These are phyloP conservation scores for Talaromyces amestolkiae DNA, from an alignment of 2,329 filamentous ascomycete species.

Conservation along the genomic window DNA sequence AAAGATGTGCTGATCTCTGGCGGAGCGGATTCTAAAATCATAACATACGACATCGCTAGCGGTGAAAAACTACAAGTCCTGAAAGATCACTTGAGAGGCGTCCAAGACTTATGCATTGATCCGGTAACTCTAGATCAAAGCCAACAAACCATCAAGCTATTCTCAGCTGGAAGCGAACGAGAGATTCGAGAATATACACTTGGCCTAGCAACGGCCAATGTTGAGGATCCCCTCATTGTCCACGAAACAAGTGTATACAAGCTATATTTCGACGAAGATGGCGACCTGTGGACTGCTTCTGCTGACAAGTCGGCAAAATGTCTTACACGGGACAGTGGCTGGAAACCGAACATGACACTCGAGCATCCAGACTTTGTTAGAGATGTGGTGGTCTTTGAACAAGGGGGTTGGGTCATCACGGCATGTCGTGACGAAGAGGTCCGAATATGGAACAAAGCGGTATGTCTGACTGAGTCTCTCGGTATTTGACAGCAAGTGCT, in stretches of 20 bases:
- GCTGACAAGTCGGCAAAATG: constrained; percentile 87
- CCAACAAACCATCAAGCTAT: constrained; percentile 53
- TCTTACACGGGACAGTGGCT: constrained; percentile 65
- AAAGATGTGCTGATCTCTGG: constrained; percentile 68
- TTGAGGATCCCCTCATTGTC: constrained; percentile 66
- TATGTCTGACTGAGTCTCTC: constrained; percentile 27
- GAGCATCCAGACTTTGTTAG: constrained; percentile 87
- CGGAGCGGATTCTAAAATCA: constrained; percentile 73
- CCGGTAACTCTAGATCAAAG: constrained; percentile 54
- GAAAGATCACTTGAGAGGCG: constrained; percentile 72
- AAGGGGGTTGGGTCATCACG: constrained; percentile 76
- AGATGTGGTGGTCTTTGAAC: constrained; percentile 67
- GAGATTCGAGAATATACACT: constrained; percentile 67
- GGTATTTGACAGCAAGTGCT: neutral
- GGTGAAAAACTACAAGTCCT: constrained; percentile 71
- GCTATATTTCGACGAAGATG: constrained; percentile 68
- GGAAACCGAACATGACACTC: constrained; percentile 69
- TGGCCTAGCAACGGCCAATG: constrained; percentile 27
- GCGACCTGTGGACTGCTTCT: constrained; percentile 87
- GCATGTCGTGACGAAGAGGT: constrained; percentile 89
- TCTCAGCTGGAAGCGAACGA: constrained; percentile 77
- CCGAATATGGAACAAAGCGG: constrained; percentile 75
- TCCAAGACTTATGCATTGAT: constrained; percentile 78
- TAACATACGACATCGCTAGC: constrained; percentile 75
- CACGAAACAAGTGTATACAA: constrained; percentile 92